Percentiles rank a stretch among this genome's conserved stretches.
Conservation (phyloP, 441 rosid species). For the Pelargonium cotyledonis region DNA sequence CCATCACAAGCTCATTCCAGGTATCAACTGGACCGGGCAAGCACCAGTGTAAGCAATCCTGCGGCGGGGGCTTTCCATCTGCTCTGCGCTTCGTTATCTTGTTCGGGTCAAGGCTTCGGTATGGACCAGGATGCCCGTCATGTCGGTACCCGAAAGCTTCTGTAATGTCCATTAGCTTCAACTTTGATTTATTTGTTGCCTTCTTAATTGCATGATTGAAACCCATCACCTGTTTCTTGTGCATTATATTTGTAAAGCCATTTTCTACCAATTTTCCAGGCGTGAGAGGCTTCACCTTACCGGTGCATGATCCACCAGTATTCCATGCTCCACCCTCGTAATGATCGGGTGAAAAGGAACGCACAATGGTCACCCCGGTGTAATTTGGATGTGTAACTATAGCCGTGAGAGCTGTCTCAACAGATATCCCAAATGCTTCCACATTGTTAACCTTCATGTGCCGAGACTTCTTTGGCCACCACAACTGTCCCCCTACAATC, state of each 20-base stretch:
- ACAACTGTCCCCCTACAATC: slow-evolving; percentile 84
- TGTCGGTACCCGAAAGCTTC: slow-evolving; percentile 76
- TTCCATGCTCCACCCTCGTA: slow-evolving; percentile 99
- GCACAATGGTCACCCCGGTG: slow-evolving; percentile 71
- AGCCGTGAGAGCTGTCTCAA: slow-evolving; percentile 65
- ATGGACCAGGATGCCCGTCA: slow-evolving; percentile 95
- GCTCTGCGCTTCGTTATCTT: slow-evolving; percentile 72
- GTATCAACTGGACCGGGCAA: slow-evolving; percentile 95
- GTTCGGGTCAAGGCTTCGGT: slow-evolving; percentile 73
- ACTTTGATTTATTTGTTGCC: slow-evolving; percentile 38
- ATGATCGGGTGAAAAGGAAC: slow-evolving; percentile 90
- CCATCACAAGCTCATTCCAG: slow-evolving; percentile 88
- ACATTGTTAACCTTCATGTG: slow-evolving; percentile 67
- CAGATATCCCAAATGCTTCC: slow-evolving; percentile 80
- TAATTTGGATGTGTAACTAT: slow-evolving; percentile 60
- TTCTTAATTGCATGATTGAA: slow-evolving; percentile 41
- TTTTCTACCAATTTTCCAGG: slow-evolving; percentile 63
- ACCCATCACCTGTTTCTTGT: slow-evolving; percentile 64
- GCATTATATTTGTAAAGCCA: slow-evolving; percentile 70
- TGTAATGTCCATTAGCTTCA: slow-evolving; percentile 80
- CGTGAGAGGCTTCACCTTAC: slow-evolving; percentile 60
- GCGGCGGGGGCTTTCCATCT: slow-evolving; percentile 80
- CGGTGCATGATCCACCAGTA: slow-evolving; percentile 94
- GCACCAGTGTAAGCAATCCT: slow-evolving; percentile 99
- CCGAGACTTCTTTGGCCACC: slow-evolving; percentile 75